Evolutionary conservation across 257 asterid species (phyloP).

Genomic region (Jacaranda copaia): DNA sequence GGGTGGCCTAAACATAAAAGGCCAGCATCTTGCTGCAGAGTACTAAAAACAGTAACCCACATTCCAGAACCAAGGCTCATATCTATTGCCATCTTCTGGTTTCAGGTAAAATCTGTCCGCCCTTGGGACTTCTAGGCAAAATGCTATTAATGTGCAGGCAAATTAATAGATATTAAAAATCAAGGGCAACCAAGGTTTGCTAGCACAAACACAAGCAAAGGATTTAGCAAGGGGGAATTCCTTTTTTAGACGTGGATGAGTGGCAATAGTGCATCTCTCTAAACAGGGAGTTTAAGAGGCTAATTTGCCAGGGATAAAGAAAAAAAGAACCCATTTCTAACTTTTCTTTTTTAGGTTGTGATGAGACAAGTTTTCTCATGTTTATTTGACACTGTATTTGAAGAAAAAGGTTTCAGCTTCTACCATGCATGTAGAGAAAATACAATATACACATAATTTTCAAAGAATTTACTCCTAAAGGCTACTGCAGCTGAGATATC

Average conservation of each 20-base stretch:
- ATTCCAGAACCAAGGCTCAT: constrained; percentile 8
- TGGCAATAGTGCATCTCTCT: not conserved
- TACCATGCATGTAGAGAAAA: not conserved
- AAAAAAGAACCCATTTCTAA: not conserved
- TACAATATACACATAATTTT: not conserved
- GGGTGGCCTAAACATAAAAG: constrained; percentile 4
- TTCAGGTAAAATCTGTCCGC: not conserved
- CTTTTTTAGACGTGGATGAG: not conserved
- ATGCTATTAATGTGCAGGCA: not conserved
- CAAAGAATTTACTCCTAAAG: not conserved
- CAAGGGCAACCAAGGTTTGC: not conserved
- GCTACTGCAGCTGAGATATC: constrained; percentile 6
- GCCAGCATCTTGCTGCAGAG: not conserved
- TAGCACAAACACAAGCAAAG: not conserved
- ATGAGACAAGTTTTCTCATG: not conserved
- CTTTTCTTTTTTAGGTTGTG: not conserved
- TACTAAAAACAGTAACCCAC: not conserved
- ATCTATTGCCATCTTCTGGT: constrained; percentile 4
- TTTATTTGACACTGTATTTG: not conserved
- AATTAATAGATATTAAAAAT: not conserved
- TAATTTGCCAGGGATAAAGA: not conserved
- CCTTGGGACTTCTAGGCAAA: not conserved
- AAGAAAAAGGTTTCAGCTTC: not conserved
- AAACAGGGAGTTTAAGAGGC: not conserved
- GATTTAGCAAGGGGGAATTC: not conserved